phyloP scores from a whole-genome alignment of 176 grass and related monocot species.

The Poa pratensis region DNA sequence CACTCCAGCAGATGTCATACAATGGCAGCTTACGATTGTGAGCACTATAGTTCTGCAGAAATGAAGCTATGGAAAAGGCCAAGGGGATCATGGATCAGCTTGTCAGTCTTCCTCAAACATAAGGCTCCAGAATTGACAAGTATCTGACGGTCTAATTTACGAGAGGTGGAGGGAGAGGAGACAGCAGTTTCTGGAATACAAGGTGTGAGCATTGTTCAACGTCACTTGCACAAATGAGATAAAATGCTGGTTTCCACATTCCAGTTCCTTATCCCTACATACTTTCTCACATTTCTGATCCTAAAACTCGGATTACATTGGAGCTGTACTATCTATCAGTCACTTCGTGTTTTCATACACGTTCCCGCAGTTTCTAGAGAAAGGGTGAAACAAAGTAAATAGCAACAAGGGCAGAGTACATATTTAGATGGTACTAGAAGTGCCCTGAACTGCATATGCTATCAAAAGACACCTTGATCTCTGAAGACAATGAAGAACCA shows the following conservation, averaged over 20 bases:
- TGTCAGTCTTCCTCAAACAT: background rate
- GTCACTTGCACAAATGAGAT: slow-evolving; percentile 31
- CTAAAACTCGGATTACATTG: slow-evolving; percentile 14
- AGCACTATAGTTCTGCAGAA: slow-evolving; percentile 7
- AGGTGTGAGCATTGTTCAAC: background rate
- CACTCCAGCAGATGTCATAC: slow-evolving; percentile 17
- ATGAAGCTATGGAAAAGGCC: background rate
- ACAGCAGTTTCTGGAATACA: background rate
- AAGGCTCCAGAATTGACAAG: background rate
- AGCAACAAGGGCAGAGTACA: slow-evolving; percentile 1
- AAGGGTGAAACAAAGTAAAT: slow-evolving; percentile 25
- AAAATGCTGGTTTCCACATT: slow-evolving; percentile 28
- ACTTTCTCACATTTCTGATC: slow-evolving; percentile 10
- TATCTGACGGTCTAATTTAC: slow-evolving; percentile 16
- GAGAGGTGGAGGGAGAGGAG: background rate
- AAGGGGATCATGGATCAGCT: slow-evolving; percentile 28
- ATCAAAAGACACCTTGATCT: slow-evolving; percentile 31
- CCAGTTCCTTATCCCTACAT: slow-evolving; percentile 1
- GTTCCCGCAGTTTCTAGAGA: slow-evolving; percentile 28
- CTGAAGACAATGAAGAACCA: slow-evolving; percentile 30
- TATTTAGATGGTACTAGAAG: background rate
- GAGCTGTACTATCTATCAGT: background rate
- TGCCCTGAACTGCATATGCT: background rate
- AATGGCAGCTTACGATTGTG: slow-evolving; percentile 24
- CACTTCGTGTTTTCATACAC: slow-evolving; percentile 18